Conservation (phyloP, 306 rosid genomes). For the Lupinus albus region DNA sequence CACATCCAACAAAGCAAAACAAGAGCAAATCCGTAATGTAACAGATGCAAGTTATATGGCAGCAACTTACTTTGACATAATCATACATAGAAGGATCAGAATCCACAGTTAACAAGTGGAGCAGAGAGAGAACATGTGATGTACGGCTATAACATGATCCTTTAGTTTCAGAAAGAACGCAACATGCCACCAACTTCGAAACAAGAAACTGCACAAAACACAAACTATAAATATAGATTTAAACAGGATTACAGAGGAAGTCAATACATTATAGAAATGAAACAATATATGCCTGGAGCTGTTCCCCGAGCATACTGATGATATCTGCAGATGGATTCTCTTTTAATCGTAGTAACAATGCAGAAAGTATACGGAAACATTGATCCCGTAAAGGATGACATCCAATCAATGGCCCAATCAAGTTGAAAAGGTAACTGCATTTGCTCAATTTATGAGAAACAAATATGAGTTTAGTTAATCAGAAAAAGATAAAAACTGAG, state of each 20-base stretch:
- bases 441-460: constrained; percentile 24
- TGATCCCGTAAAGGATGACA: constrained; percentile 74
- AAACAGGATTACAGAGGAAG: constrained; percentile 10
- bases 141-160: constrained; percentile 48
- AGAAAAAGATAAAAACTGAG: too few species aligned
- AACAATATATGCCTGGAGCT: constrained; percentile 68
- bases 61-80: constrained; percentile 69
- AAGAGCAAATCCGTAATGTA: constrained; percentile 32
- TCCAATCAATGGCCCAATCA: constrained; percentile 72
- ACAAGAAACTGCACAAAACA: constrained; percentile 66
- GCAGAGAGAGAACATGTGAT: constrained; percentile 65
- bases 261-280: constrained; percentile 17
- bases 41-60: constrained; percentile 24
- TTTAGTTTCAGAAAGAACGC: constrained; percentile 60
- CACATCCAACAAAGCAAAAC: constrained; percentile 32
- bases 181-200: constrained; percentile 83
- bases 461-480: neutral
- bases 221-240: constrained; percentile 34
- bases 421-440: constrained; percentile 87
- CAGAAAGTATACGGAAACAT: constrained; percentile 65
- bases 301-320: constrained; percentile 74
- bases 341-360: constrained; percentile 52
- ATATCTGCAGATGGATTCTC: constrained; percentile 56
- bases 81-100: constrained; percentile 79
- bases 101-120: constrained; percentile 66